Evolutionary conservation across 2,329 filamentous ascomycete genomes (phyloP).

Genomic region (Aspergillus puulaauensis): DNA sequence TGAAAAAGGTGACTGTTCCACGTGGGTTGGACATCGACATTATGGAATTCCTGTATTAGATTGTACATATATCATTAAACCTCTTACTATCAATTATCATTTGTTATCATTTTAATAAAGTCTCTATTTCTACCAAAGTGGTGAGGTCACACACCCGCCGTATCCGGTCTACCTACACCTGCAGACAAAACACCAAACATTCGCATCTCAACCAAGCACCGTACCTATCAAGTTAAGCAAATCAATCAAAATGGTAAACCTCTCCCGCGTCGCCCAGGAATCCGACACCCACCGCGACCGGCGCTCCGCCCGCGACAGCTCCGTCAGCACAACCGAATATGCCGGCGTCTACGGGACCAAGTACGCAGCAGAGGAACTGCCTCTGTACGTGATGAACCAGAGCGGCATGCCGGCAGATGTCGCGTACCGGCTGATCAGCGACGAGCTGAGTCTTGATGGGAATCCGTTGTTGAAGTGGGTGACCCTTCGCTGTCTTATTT

Average conservation of each 20-base stretch:
- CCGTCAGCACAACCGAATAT: conserved; percentile 51
- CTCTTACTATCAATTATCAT: not conserved
- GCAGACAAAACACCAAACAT: too few species aligned
- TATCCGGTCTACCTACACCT: not conserved
- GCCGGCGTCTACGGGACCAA: conserved; percentile 72
- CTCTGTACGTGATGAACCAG: conserved; percentile 80
- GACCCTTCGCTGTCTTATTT: not conserved
- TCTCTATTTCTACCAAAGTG: not conserved
- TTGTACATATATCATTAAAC: not conserved
- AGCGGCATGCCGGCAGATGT: conserved; percentile 77
- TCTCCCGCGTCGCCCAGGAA: conserved; percentile 31
- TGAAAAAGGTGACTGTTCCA: conserved; percentile 8
- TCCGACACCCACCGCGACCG: conserved; percentile 26
- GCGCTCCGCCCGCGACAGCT: conserved; percentile 3
- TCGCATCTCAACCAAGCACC: too few species aligned
- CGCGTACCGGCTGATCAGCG: conserved; percentile 64
- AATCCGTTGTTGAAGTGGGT: conserved; percentile 67
- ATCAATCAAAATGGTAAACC: conserved; percentile 36
- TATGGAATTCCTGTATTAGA: not conserved
- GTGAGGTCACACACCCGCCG: conserved; percentile 11
- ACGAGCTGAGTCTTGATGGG: conserved; percentile 65
- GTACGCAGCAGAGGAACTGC: conserved; percentile 78
- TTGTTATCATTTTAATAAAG: not conserved
- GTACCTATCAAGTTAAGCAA: not conserved
- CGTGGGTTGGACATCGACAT: conserved; percentile 5